phyloP scores from a whole-genome alignment of 169 alveolate species.

The Perkinsus marinus region DNA sequence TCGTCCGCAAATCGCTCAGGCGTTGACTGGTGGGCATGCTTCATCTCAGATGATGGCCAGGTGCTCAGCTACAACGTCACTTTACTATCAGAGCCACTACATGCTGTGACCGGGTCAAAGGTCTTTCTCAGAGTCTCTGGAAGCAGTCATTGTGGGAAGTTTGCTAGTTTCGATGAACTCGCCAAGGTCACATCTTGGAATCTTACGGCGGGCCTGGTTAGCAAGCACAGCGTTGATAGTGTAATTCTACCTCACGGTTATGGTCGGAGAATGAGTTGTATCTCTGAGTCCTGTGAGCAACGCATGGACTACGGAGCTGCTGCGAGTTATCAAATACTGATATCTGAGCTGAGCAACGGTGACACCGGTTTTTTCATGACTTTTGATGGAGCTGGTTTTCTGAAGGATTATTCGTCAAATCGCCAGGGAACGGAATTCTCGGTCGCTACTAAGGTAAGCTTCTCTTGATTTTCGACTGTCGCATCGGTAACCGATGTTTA shows the following conservation, averaged over 20 bases:
- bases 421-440: neutral
- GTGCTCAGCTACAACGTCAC: neutral
- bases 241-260: neutral
- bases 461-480: neutral
- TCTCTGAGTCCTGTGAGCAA: neutral
- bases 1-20: neutral
- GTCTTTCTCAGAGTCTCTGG: neutral
- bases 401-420: neutral
- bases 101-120: neutral
- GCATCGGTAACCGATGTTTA: neutral
- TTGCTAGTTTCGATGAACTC: neutral
- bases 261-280: neutral
- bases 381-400: neutral
- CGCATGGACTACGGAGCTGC: neutral
- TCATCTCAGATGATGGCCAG: neutral
- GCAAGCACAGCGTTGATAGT: neutral
- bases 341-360: neutral
- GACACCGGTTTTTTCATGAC: neutral
- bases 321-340: neutral
- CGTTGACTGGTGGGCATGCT: neutral
- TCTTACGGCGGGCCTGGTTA: neutral
- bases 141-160: neutral
- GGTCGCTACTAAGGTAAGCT: neutral
- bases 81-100: neutral
- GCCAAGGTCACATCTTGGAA: neutral